Evolutionary conservation across 495 filamentous ascomycete species (phyloP).

Genomic region (Patellaria atrata): DNA sequence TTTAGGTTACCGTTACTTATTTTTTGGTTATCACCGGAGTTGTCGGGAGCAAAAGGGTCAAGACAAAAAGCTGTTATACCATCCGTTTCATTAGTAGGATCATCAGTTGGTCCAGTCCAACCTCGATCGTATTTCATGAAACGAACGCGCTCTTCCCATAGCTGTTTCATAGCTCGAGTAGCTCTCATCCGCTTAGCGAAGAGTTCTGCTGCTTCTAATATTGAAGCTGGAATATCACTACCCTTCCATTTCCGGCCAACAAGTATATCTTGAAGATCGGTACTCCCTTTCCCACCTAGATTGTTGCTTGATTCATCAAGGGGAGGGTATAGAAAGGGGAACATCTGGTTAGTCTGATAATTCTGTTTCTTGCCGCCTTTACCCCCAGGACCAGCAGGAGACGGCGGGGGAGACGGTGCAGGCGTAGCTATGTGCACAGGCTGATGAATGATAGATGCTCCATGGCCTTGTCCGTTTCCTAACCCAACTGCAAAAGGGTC

Average conservation of each 20-base stretch:
- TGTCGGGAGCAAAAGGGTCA: too few relatives aligned
- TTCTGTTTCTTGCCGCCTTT: constrained; percentile 98
- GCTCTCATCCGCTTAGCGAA: constrained; percentile 82
- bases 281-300: constrained; percentile 72
- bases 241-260: constrained; percentile 79
- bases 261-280: constrained; percentile 57
- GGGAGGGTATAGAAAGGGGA: constrained; percentile 93
- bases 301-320: constrained; percentile 68
- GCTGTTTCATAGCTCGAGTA: constrained; percentile 75
- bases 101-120: constrained; percentile 35
- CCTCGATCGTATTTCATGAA: constrained; percentile 87
- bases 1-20: too few relatives aligned
- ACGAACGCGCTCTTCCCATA: constrained; percentile 85
- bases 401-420: constrained; percentile 91
- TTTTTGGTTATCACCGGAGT: constrained; percentile 45
- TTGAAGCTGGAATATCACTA: constrained; percentile 78
- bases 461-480: constrained; percentile 33
- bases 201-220: constrained; percentile 86
- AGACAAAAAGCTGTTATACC: constrained; percentile 31
- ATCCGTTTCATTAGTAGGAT: constrained; percentile 10
- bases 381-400: constrained; percentile 70
- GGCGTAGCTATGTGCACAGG: constrained; percentile 97
- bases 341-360: constrained; percentile 97
- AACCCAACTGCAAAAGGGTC: constrained; percentile 18
- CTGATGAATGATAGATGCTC: constrained; percentile 79